Conservation (phyloP, 257 asterid genomes). For the Nicotiana knightiana region DNA sequence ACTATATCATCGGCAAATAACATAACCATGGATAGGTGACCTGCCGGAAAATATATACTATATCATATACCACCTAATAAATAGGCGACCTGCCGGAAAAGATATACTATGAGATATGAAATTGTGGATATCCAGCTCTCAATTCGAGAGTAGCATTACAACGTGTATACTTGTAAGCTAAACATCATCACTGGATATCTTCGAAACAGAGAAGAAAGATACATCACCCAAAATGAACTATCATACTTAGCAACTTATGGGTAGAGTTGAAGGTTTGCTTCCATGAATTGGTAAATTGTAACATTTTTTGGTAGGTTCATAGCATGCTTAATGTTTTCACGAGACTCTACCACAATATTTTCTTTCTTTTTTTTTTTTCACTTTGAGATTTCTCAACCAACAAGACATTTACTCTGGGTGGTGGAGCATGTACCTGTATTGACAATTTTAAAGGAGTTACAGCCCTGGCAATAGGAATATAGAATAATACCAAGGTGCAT, state of each 20-base stretch:
- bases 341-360: not conserved
- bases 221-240: not conserved
- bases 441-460: not conserved
- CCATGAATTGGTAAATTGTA: not conserved
- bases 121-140: not conserved
- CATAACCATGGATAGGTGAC: not conserved
- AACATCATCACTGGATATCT: not conserved
- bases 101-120: not conserved
- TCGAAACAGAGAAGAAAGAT: not conserved
- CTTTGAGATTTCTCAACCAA: not conserved
- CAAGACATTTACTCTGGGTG: not conserved
- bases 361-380: not conserved
- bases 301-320: not conserved
- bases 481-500: not conserved
- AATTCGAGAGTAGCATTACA: not conserved
- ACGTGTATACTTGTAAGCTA: not conserved
- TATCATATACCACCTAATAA: not conserved
- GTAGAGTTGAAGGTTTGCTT: not conserved
- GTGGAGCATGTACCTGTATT: not conserved
- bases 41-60: not conserved
- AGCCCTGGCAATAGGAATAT: not conserved
- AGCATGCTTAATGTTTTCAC: not conserved
- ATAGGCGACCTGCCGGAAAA: not conserved
- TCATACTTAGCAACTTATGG: not conserved
- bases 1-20: no score